Evolutionary conservation across 371 early-diverging fungal genomes (phyloP), one percentile per base, ranked within the genome.

Genomic region (Mucor irregularis): DNA sequence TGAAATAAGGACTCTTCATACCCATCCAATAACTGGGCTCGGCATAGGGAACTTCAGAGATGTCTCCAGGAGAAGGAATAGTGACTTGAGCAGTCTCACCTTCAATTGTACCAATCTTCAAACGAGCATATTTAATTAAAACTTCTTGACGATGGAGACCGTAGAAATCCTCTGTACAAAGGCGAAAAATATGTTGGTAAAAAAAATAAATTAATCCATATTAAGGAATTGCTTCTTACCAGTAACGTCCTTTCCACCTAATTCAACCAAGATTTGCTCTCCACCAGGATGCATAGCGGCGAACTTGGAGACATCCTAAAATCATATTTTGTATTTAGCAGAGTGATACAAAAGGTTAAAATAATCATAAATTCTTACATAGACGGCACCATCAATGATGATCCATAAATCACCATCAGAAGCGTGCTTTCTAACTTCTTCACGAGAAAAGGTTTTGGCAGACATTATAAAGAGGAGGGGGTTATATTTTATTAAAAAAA

Each of bases 241-340:
- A 30, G 92, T 87, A 53, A 85, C 89, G 58, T 97, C 96, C 53
- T 80, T 75, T 35, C 95, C 94, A 33, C 78, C 86, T 51, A 80
- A 68, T 64, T 86, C 83, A 35, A 76, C 56, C 44, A 88, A 77
- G 24, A 84, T 80, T 49, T 84, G 81, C 49, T 71, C 74, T 17
- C 98, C 98, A 54, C 98, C 98, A 22, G 98, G 98, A 69, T 98
- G 98, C 51, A 84, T 84, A 42, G 86, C 69, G 46, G 97, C 51
- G 68, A 96, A 98, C 5, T 78, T 76, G 31, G 96, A 93, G 29
- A 91, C 84, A 65, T 98, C 91, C n/a, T n/a, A n/a, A n/a, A n/a
- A n/a, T n/a, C n/a, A n/a, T n/a, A n/a, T n/a, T n/a, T n/a, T n/a
- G n/a, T n/a, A n/a, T n/a, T n/a, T n/a, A n/a, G n/a, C n/a, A n/a